Evolutionary conservation across 1,284 basidiomycete species (phyloP).

Genomic region (Trichosporon sp.): DNA sequence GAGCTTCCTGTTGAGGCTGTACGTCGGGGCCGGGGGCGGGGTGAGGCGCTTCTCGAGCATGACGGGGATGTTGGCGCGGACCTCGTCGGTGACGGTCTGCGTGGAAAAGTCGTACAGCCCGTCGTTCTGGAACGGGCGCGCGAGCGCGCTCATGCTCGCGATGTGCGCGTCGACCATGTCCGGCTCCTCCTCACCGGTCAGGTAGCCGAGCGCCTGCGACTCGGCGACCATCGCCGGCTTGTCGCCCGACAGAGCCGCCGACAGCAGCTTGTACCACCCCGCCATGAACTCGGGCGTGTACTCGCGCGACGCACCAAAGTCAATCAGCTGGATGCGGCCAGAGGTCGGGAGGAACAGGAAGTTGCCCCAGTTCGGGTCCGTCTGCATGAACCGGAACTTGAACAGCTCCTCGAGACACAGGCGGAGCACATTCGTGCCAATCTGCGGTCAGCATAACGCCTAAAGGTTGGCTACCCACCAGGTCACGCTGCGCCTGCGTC

Average conservation of each 20-base stretch:
- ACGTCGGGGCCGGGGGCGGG: conserved; percentile 90
- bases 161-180: conserved; percentile 85
- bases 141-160: conserved; percentile 66
- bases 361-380: conserved; percentile 98
- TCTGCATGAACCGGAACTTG: conserved; percentile 90
- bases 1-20: conserved; percentile 89
- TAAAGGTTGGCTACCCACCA: conserved; percentile 54
- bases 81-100: conserved; percentile 49
- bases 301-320: conserved; percentile 89
- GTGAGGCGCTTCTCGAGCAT: conserved; percentile 87
- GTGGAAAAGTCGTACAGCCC: conserved; percentile 42
- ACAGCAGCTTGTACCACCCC: conserved; percentile 74
- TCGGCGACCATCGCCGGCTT: conserved; percentile 64
- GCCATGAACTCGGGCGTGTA: conserved; percentile 87
- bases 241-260: conserved; percentile 70
- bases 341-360: conserved; percentile 71
- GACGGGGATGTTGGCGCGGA: conserved; percentile 68
- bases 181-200: conserved; percentile 82
- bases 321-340: conserved; percentile 75
- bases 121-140: conserved; percentile 39
- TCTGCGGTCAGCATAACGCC: conserved; percentile 53
- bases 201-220: conserved; percentile 78
- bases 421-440: conserved; percentile 74
- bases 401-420: conserved; percentile 89
- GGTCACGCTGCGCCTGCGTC: conserved; percentile 67